Conservation (phyloP, 805 yeast genomes). For the Kodamaea neixiangensis region DNA sequence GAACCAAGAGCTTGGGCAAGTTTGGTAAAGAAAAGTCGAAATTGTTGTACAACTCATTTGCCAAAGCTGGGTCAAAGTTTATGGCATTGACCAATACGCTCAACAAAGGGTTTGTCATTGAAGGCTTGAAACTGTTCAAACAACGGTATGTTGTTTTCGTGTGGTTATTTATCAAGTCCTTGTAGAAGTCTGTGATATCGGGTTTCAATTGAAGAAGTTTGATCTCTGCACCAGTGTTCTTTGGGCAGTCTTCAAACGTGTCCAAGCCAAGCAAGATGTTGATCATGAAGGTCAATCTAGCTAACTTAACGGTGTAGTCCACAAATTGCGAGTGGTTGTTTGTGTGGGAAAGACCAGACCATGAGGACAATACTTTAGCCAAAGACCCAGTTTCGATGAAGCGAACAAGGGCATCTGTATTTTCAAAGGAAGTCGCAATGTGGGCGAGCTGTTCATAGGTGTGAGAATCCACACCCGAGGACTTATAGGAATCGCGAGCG, state of each 20-base stretch:
- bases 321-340: conserved; percentile 57
- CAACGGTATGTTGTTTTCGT: conserved; percentile 68
- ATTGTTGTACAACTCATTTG: conserved; percentile 58
- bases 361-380: conserved; percentile 27
- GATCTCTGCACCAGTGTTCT: conserved; percentile 1
- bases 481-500: neutral
- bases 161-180: conserved; percentile 55
- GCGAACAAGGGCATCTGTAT: neutral
- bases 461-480: neutral
- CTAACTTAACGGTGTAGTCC: conserved; percentile 42
- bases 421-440: neutral
- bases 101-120: conserved; percentile 63
- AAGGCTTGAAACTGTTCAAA: conserved; percentile 56
- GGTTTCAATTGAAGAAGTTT: conserved; percentile 20
- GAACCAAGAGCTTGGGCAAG: conserved; percentile 62
- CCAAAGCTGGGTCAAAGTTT: conserved; percentile 47
- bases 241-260: conserved; percentile 6
- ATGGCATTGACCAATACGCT: conserved; percentile 55
- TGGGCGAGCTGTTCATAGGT: conserved; percentile 2
- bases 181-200: conserved; percentile 40
- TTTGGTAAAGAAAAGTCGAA: conserved; percentile 69
- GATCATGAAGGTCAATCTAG: conserved; percentile 26
- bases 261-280: conserved; percentile 21
- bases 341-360: conserved; percentile 45
- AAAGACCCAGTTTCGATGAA: conserved; percentile 7